Base-by-base conservation (phyloP, 305 asterid genomes). In the Fraxinus greggii region DNA sequence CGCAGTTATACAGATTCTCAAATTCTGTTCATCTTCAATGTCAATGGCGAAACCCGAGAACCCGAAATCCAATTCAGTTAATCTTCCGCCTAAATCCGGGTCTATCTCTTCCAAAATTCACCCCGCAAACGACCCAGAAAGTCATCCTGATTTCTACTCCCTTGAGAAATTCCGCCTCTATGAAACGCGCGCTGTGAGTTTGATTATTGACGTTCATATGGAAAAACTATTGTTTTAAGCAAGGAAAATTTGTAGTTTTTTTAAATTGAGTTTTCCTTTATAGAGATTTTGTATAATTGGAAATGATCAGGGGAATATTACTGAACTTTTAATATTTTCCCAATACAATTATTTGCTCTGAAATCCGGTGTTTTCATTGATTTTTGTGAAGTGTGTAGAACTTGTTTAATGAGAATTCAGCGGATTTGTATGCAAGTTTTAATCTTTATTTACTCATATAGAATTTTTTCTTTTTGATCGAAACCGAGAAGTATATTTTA, bases 151-250 rank as follows among this genome's bases (percentile, higher is more conserved):
- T 82, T 90, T 94, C 2, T 92, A 92, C 84, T 92, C 99, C 70
- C 89, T 96, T 89, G 99, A 96, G 92, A 94, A 96, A 85, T 96
- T 94, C 79, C 97, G 97, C 86, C 99, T 96, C 84, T 94, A 93
- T 76, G 98, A 96, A 88, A 96, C 99, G 70, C 95, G 98, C 48
- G 99, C 98, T 2, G 99, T 94, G 72, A 89, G 98, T 29, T 70
- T 70, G 24, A 31, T 31, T 31, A 31, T 69, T 63, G 3, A 24
- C 15, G 1, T 69, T 69, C 75, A 4, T 29, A 69, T 69, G 15
- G 73, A 75, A 77, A 56, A 7, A 28, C 36, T 12, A 35, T 70
- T 61, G 36, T 75, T 56, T 19, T 56, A 21, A 69, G 84, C 75
- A 78, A 77, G 83, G 45, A 79, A 15, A 48, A 21, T 78, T 79